Base-by-base conservation (phyloP, 1,139 yeast genomes). In the Kodamaea plutei region DNA sequence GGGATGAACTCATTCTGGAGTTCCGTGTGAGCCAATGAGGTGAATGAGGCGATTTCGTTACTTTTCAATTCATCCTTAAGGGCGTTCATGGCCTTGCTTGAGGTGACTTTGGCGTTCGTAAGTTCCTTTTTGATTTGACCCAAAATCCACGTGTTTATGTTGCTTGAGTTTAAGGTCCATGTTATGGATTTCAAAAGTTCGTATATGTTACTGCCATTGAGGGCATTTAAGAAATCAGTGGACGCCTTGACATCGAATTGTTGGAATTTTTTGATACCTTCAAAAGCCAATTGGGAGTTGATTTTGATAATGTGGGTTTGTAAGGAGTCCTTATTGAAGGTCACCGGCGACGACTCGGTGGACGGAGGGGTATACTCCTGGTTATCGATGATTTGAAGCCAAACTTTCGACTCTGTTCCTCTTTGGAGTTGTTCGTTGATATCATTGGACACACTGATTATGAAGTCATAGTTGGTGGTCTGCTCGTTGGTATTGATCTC, bases 381-480 rank as follows among this genome's bases (percentile, higher is more conserved):
- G 39, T 66, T 68, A 38, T 69, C 75, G n/a, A 68, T 53, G 1
- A 68, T 47, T 1, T 64, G 60, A 14, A 64, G 39, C 8, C 64
- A 37, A 6, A 62, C 50, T 28, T 54, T 53, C 28, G 51, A 48
- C 21, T 47, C 46, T 15, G 25, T 4, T 20, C 8, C 10, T 10
- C 18, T 34, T 19, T 43, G 37, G 4, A 45, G 31, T 4, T 43
- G 30, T 2, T 54, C 45, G 15, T n/a, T 11, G 7, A 64, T 40
- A 15, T 53, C 52, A 12, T 52, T 45, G 9, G 64, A 52, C 8
- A 67, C 58, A 35, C 51, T 46, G 6, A 68, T 47, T 29, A 54
- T 48, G 34, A 56, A 60, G 37, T 61, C 62, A 37, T 57, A 61
- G 11, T 33, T 36, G 8, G 15, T 27, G 1, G 37, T 6, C 4